A percentile compares a stretch with the other conserved stretches of the same genome.
These are phyloP conservation scores for Fraxinus americana DNA, from an alignment of 257 asterid species.

Conservation along the genomic window DNA sequence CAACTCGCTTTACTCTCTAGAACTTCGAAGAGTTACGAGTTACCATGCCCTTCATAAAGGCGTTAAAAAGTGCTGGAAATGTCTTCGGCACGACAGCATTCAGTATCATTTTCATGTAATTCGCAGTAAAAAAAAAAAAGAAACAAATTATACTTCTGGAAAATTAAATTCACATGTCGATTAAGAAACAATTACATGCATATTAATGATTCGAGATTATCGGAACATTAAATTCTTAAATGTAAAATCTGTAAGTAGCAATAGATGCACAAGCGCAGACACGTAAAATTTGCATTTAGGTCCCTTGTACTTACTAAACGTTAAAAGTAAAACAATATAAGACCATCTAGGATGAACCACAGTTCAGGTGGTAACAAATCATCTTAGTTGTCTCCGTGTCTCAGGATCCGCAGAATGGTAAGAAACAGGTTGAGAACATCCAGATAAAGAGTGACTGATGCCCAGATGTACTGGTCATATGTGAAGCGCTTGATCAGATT, in stretches of 20 bases:
- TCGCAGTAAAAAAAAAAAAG: too few relatives aligned
- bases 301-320: conserved; percentile 22
- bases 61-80: too few relatives aligned
- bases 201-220: not conserved
- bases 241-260: conserved; percentile 18
- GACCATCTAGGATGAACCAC: conserved; percentile 18
- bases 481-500: conserved; percentile 95
- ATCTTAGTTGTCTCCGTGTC: conserved; percentile 69
- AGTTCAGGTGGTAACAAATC: conserved; percentile 6
- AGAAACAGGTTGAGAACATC: conserved; percentile 93
- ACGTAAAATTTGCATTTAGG: conserved; percentile 26
- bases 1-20: too few relatives aligned
- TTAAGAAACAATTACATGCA: too few relatives aligned
- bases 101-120: too few relatives aligned
- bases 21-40: too few relatives aligned
- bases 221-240: not conserved
- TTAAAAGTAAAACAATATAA: conserved; percentile 15
- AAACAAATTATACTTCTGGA: too few relatives aligned
- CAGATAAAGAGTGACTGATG: conserved; percentile 90
- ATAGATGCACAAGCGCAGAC: conserved; percentile 33
- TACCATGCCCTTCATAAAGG: too few relatives aligned
- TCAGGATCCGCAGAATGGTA: conserved; percentile 83
- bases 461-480: conserved; percentile 96
- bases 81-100: too few relatives aligned
- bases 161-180: not conserved